These are phyloP conservation scores for Erysimum cheiranthoides DNA, from an alignment of 345 rosid species.

Conservation along the genomic window DNA sequence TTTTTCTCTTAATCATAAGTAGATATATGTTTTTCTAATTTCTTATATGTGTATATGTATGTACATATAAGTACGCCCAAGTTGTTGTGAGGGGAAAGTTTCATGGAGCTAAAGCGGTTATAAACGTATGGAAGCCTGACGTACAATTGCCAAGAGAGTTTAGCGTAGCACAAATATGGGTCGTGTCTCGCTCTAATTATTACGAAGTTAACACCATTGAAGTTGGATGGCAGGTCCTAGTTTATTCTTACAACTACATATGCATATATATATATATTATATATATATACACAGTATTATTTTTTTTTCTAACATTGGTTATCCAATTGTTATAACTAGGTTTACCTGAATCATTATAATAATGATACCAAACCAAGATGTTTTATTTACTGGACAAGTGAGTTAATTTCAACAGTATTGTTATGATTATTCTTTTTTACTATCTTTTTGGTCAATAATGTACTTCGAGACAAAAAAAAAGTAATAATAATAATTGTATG, in stretches of 20 bases:
- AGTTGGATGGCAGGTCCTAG: conserved; percentile 28
- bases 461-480: background rate
- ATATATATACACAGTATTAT: no score
- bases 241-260: no score
- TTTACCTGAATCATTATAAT: background rate
- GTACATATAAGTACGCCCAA: no score
- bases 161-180: conserved; percentile 30
- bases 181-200: background rate
- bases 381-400: conserved; percentile 51
- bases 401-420: background rate
- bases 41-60: background rate
- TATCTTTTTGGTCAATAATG: background rate
- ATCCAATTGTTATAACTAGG: background rate
- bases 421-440: background rate
- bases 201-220: background rate
- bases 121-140: conserved; percentile 23
- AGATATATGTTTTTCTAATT: background rate
- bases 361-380: conserved; percentile 3
- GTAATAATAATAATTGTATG: background rate
- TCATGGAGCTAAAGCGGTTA: background rate
- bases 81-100: background rate
- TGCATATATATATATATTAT: no score
- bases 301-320: no score
- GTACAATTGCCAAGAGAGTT: conserved; percentile 6
- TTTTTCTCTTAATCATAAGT: background rate